Evolutionary conservation across 345 rosid species (phyloP).

Genomic region (Corchorus capsularis): DNA sequence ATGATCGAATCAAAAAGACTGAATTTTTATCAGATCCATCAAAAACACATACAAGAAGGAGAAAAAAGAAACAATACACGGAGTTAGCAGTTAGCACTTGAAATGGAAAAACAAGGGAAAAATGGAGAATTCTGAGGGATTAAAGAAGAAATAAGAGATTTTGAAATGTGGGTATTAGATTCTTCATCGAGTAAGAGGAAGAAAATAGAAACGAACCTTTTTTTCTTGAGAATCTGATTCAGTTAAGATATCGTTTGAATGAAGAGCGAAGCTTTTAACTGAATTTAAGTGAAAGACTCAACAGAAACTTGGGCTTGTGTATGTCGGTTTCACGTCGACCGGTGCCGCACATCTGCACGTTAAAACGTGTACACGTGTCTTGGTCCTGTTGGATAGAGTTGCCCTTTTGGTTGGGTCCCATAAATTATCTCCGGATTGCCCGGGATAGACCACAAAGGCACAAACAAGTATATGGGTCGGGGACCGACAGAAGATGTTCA

Average conservation of each 20-base stretch:
- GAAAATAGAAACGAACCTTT: neutral
- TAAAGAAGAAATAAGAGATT: neutral
- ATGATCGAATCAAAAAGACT: neutral
- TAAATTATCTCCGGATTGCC: too few species aligned
- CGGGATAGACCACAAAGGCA: neutral
- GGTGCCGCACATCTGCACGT: neutral
- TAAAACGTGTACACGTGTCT: neutral
- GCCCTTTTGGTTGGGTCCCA: neutral
- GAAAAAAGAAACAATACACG: neutral
- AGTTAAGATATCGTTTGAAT: neutral
- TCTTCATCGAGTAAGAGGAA: constrained; percentile 1
- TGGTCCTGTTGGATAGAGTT: neutral
- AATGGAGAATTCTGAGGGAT: neutral
- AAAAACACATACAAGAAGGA: neutral
- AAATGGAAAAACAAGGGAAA: neutral
- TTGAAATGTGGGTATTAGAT: neutral
- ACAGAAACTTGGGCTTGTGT: neutral
- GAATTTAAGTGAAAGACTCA: neutral
- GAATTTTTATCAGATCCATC: constrained; percentile 12
- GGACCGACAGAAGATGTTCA: too few species aligned
- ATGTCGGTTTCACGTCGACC: neutral
- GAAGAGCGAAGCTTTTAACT: neutral
- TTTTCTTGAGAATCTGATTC: neutral
- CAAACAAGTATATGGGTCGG: neutral
- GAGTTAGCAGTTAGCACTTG: neutral